Conservation (phyloP, 1,139 yeast species). For the Lodderomyces metapsilosis region DNA sequence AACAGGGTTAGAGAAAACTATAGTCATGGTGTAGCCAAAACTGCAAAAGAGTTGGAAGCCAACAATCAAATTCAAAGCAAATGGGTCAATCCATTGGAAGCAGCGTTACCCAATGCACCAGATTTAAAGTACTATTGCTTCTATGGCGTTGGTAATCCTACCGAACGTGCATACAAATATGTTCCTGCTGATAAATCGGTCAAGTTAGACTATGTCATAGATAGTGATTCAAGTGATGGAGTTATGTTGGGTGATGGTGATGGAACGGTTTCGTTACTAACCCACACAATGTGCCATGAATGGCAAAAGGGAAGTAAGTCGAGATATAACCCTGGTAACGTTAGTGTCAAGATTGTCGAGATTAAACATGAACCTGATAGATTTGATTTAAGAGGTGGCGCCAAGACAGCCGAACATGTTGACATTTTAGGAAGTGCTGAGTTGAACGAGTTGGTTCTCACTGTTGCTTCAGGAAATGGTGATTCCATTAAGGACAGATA, state of each 20-base stretch:
- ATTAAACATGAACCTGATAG: constrained; percentile 91
- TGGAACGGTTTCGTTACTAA: constrained; percentile 85
- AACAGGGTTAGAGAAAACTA: constrained; percentile 66
- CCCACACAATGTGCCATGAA: constrained; percentile 77
- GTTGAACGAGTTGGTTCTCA: constrained; percentile 77
- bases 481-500: constrained; percentile 59
- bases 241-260: constrained; percentile 91
- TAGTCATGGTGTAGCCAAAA: constrained; percentile 72
- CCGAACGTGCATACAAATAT: constrained; percentile 89
- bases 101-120: constrained; percentile 88
- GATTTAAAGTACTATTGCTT: constrained; percentile 85
- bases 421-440: constrained; percentile 94
- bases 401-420: constrained; percentile 96
- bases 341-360: constrained; percentile 77
- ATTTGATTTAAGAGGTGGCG: constrained; percentile 95
- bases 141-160: constrained; percentile 94
- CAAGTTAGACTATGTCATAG: constrained; percentile 67
- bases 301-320: constrained; percentile 71
- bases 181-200: constrained; percentile 56
- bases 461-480: constrained; percentile 81
- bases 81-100: constrained; percentile 94
- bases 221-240: constrained; percentile 52
- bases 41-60: constrained; percentile 52
- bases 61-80: constrained; percentile 72
- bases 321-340: constrained; percentile 78